Conservation (phyloP, 768 basidiomycete species). For the Tricholomella constricta region DNA sequence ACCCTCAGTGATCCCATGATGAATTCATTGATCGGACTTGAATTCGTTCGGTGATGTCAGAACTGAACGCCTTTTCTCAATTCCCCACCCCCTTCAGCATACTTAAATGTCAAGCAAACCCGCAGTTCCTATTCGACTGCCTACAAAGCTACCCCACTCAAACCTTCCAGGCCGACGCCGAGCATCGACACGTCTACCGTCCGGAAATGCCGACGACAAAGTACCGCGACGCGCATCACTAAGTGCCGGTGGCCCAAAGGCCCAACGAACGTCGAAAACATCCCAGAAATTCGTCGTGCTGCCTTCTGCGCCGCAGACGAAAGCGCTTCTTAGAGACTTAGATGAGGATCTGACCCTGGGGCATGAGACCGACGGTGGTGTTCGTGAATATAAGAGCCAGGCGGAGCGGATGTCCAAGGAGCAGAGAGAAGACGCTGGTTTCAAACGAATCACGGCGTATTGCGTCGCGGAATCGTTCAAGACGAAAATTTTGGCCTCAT, state of each 20-base stretch:
- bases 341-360: conserved; percentile 58
- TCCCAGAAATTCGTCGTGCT: conserved; percentile 89
- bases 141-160: conserved; percentile 25
- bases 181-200: conserved; percentile 30
- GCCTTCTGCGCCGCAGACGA: conserved; percentile 88
- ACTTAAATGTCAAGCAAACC: conserved; percentile 13
- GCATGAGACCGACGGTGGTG: conserved; percentile 65
- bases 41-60: background rate
- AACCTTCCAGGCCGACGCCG: conserved; percentile 33
- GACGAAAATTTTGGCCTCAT: conserved; percentile 81
- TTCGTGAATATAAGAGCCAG: conserved; percentile 79
- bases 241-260: conserved; percentile 46
- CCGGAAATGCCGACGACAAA: conserved; percentile 24
- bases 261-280: conserved; percentile 85
- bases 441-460: conserved; percentile 85
- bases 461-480: conserved; percentile 84
- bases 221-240: conserved; percentile 40
- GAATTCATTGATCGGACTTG: background rate
- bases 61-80: background rate
- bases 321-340: conserved; percentile 51
- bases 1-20: no score
- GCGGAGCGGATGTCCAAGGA: conserved; percentile 89
- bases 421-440: conserved; percentile 79
- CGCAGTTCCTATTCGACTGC: conserved; percentile 19
- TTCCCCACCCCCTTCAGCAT: background rate